Conservation (phyloP, 345 rosid genomes). For the Diplotaxis tenuifolia region DNA sequence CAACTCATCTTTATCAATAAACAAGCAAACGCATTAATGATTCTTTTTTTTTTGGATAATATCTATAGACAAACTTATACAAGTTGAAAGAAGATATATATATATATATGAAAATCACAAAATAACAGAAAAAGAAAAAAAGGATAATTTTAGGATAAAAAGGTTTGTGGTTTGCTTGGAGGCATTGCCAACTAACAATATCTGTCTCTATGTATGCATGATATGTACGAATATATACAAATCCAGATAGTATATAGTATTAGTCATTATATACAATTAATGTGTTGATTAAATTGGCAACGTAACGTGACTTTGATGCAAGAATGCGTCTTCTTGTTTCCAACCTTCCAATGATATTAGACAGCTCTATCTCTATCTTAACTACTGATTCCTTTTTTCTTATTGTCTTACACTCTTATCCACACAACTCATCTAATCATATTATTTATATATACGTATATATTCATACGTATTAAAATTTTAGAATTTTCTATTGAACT, state of each 20-base stretch:
- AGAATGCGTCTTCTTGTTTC: slow-evolving; percentile 39
- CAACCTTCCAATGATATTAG: slow-evolving; percentile 33
- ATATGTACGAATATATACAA: neutral
- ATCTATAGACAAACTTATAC: slow-evolving; percentile 18
- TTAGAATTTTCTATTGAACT: neutral
- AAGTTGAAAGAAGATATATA: slow-evolving; percentile 15
- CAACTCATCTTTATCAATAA: neutral
- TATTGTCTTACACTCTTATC: slow-evolving; percentile 32
- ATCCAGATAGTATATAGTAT: neutral
- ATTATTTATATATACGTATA: neutral
- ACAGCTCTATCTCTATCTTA: slow-evolving; percentile 32
- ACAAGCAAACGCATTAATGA: slow-evolving; percentile 26
- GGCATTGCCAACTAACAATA: slow-evolving; percentile 42
- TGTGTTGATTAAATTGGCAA: slow-evolving; percentile 29
- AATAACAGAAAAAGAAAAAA: slow-evolving; percentile 14
- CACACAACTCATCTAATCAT: slow-evolving; percentile 27
- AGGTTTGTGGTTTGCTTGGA: slow-evolving; percentile 41
- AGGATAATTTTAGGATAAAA: slow-evolving; percentile 13
- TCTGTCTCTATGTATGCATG: slow-evolving; percentile 26
- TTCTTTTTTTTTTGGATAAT: neutral
- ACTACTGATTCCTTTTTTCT: slow-evolving; percentile 25
- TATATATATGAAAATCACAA: neutral
- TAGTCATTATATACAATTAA: neutral
- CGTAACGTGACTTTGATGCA: slow-evolving; percentile 39
- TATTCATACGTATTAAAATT: neutral